Conservation (phyloP, 1,284 basidiomycete genomes). For the Trichosporon sp. region DNA sequence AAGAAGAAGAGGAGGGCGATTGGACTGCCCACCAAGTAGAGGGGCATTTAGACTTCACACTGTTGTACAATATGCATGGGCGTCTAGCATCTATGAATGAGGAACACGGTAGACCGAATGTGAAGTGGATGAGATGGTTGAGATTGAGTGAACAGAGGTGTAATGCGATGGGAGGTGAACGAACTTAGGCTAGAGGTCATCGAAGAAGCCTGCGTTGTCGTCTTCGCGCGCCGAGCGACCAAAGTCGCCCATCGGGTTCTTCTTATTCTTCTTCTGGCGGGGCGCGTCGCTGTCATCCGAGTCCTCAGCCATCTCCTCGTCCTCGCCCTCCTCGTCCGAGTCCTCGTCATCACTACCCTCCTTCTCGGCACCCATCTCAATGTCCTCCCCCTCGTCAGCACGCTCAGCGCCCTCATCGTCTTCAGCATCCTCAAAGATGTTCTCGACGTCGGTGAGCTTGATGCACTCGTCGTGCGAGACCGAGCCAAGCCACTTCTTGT, state of each 20-base stretch:
- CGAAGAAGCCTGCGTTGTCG: constrained; percentile 68
- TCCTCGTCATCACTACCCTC: constrained; percentile 37
- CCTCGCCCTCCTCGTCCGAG: constrained; percentile 40
- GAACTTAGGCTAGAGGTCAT: constrained; percentile 60
- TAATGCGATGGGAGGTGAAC: too few relatives aligned
- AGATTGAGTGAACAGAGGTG: too few relatives aligned
- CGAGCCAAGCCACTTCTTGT: constrained; percentile 81
- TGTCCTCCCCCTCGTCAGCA: constrained; percentile 25
- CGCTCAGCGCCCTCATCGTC: constrained; percentile 29
- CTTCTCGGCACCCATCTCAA: constrained; percentile 29
- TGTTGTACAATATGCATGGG: constrained; percentile 24
- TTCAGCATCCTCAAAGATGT: constrained; percentile 63
- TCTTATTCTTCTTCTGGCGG: constrained; percentile 42
- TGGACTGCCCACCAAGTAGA: constrained; percentile 29
- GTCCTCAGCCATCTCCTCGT: constrained; percentile 59
- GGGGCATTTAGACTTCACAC: not conserved
- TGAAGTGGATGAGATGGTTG: too few relatives aligned
- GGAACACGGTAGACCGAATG: not conserved
- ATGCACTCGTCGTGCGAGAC: constrained; percentile 87
- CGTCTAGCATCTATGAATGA: constrained; percentile 18
- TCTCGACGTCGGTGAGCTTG: constrained; percentile 77
- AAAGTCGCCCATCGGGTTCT: constrained; percentile 47
- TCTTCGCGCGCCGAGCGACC: constrained; percentile 49
- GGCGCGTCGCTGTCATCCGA: constrained; percentile 29
- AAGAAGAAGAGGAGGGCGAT: constrained; percentile 53